These are phyloP conservation scores for Neopestalotiopsis sp. DNA, from an alignment of 2,329 filamentous ascomycete genomes.

Conservation along the genomic window DNA sequence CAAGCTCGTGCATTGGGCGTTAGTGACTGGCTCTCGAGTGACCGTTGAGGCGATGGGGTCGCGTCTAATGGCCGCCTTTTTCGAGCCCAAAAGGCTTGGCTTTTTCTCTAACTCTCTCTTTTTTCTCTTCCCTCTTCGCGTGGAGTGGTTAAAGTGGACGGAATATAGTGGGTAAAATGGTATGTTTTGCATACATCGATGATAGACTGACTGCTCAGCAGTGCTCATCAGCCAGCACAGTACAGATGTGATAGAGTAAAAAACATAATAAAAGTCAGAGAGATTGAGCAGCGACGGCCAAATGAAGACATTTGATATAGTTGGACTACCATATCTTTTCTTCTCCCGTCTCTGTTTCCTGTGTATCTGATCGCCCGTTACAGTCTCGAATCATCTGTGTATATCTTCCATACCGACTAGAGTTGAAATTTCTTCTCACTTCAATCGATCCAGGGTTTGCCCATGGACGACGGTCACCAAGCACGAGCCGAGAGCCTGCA, in stretches of 20 bases:
- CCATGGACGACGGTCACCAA: constrained; percentile 4
- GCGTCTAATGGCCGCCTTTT: constrained; percentile 12
- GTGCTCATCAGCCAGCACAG: background rate
- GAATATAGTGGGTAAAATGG: background rate
- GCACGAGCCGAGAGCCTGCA: background rate
- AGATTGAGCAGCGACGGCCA: background rate
- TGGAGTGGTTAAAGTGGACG: background rate
- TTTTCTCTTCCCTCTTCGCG: background rate
- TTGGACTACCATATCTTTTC: background rate
- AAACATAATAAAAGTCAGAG: background rate
- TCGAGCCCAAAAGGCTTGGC: constrained; percentile 4
- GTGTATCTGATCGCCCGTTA: background rate
- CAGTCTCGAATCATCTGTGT: background rate
- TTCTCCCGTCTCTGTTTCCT: background rate
- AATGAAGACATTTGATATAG: background rate
- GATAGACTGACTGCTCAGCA: no score
- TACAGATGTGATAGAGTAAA: background rate
- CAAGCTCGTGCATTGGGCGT: background rate
- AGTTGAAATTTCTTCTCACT: background rate
- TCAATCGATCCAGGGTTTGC: background rate
- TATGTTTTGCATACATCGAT: background rate
- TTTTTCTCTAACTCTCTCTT: constrained; percentile 9
- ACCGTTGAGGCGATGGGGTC: constrained; percentile 4
- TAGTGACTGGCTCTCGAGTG: constrained; percentile 8
- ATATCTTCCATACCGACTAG: background rate